Evolutionary conservation across 177 flowering plant species (phyloP).

Genomic region (Vitis hybrid): DNA sequence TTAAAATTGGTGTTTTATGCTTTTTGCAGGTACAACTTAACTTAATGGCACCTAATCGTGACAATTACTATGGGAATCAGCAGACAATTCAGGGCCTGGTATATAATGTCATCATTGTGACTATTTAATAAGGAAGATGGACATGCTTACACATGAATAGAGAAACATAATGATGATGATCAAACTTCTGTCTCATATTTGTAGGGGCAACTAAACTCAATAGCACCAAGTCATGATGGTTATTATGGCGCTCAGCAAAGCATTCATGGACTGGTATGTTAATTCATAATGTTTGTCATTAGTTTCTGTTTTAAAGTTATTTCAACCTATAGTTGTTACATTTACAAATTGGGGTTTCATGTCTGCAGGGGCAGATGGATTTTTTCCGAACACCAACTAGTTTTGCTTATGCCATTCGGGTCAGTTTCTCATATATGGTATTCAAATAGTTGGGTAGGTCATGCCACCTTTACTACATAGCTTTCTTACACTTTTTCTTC

Average conservation of each 20-base stretch:
- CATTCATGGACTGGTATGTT: constrained; percentile 40
- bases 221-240: constrained; percentile 43
- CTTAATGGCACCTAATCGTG: constrained; percentile 52
- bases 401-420: constrained; percentile 48
- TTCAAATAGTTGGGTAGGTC: neutral
- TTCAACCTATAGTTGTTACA: neutral
- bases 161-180: neutral
- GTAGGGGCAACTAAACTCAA: constrained; percentile 41
- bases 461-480: neutral
- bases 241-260: constrained; percentile 34
- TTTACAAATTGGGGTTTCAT: neutral
- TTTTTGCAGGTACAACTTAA: constrained; percentile 49
- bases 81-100: constrained; percentile 45
- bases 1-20: neutral
- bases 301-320: neutral
- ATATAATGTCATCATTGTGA: constrained; percentile 8
- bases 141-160: neutral
- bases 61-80: constrained; percentile 42
- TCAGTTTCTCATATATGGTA: constrained; percentile 22
- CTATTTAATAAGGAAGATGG: neutral
- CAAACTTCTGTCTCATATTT: neutral
- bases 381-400: constrained; percentile 37
- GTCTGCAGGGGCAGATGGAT: constrained; percentile 51
- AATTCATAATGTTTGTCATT: neutral
- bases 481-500: neutral